Conservation (phyloP, 1,284 basidiomycete genomes). For the Pterulicium gracile region DNA sequence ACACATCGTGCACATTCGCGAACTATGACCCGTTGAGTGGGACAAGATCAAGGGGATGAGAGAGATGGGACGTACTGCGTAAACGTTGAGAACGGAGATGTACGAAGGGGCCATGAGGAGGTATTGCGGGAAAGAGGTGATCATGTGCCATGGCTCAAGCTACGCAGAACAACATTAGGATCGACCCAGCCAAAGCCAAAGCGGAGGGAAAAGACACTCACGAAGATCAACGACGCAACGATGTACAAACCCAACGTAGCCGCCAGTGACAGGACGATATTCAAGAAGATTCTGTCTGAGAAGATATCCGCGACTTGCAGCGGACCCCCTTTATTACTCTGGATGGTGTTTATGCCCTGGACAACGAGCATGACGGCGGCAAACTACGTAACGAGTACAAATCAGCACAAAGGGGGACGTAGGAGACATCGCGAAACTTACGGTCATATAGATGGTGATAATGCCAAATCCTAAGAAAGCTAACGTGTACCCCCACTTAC, state of each 20-base stretch:
- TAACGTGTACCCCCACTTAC: slow-evolving; percentile 72
- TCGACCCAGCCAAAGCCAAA: background rate
- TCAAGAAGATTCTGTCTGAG: slow-evolving; percentile 69
- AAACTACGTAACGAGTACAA: slow-evolving; percentile 32
- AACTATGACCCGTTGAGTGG: slow-evolving; percentile 35
- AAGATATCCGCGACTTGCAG: slow-evolving; percentile 51
- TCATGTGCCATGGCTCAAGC: slow-evolving; percentile 89
- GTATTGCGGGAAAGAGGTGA: slow-evolving; percentile 93
- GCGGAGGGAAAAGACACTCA: slow-evolving; percentile 30
- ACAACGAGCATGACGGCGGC: slow-evolving; percentile 74
- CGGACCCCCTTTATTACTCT: slow-evolving; percentile 29
- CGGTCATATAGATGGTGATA: slow-evolving; percentile 91
- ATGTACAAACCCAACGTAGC: slow-evolving; percentile 85
- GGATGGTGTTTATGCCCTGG: slow-evolving; percentile 61
- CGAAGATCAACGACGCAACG: slow-evolving; percentile 71
- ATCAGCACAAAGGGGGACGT: background rate
- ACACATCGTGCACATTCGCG: slow-evolving; percentile 81
- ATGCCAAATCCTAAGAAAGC: slow-evolving; percentile 78
- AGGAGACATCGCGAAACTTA: slow-evolving; percentile 23
- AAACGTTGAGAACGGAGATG: slow-evolving; percentile 84
- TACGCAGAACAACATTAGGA: slow-evolving; percentile 17
- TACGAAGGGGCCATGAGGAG: slow-evolving; percentile 88
- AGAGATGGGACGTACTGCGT: slow-evolving; percentile 46
- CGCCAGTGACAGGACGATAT: slow-evolving; percentile 78
- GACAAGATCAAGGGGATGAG: slow-evolving; percentile 2